These are phyloP conservation scores for Poa annua DNA, from an alignment of 176 grass and related monocot species.

Conservation along the genomic window DNA sequence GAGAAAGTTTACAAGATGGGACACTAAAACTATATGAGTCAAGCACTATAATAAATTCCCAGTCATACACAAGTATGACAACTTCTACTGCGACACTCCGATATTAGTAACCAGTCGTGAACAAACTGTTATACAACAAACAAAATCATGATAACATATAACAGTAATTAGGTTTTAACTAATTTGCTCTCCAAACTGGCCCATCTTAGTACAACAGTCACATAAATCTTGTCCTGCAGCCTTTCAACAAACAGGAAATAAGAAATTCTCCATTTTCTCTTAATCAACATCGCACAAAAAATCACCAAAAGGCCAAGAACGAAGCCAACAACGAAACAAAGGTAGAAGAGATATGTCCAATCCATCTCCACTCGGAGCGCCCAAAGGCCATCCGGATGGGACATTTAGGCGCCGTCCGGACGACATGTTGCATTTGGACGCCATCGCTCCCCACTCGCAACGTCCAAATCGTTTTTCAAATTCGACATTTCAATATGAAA, in stretches of 20 bases:
- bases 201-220: background rate
- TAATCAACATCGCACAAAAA: slow-evolving; percentile 40
- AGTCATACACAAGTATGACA: too few relatives aligned
- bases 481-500: too few relatives aligned
- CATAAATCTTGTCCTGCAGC: slow-evolving; percentile 34
- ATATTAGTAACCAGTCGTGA: background rate
- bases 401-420: too few relatives aligned
- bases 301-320: slow-evolving; percentile 37
- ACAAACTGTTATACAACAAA: background rate
- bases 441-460: too few relatives aligned
- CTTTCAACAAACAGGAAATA: slow-evolving; percentile 44
- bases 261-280: slow-evolving; percentile 41
- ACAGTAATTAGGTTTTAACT: background rate
- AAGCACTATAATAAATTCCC: too few relatives aligned
- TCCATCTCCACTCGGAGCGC: too few relatives aligned
- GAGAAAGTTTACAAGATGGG: background rate
- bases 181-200: slow-evolving; percentile 18
- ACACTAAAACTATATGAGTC: background rate
- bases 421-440: too few relatives aligned
- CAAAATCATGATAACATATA: background rate
- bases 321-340: slow-evolving; percentile 43
- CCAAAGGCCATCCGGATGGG: too few relatives aligned
- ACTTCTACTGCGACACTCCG: too few relatives aligned
- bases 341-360: slow-evolving; percentile 20
- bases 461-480: too few relatives aligned